Percentiles rank a stretch among this genome's conserved stretches.
Conservation (phyloP, 495 filamentous ascomycete species). For the Trichoderma reesei region DNA sequence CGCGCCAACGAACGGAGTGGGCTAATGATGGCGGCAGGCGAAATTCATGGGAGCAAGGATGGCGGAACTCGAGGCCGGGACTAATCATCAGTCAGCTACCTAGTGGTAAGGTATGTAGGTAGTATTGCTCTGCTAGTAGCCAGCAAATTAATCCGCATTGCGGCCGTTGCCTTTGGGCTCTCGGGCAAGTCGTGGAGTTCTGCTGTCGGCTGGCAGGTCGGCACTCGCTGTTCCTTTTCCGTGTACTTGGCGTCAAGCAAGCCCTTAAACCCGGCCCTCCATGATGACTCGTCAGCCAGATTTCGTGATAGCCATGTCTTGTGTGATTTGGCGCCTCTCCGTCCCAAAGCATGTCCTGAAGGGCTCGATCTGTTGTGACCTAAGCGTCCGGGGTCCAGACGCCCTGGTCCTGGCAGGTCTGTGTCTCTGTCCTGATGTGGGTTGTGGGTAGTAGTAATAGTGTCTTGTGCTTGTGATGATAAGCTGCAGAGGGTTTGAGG, state of each 20-base stretch:
- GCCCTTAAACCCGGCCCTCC: not conserved
- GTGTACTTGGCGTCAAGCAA: not conserved
- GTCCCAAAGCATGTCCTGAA: not conserved
- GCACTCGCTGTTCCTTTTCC: not conserved
- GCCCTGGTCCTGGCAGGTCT: not conserved
- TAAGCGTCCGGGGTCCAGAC: not conserved
- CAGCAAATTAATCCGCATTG: conserved; percentile 3
- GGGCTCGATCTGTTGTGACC: not conserved
- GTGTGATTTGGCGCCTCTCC: not conserved
- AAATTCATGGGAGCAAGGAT: conserved; percentile 1
- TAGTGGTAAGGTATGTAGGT: no score
- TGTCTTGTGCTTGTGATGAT: not conserved
- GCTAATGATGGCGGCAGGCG: not conserved
- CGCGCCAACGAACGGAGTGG: not conserved
- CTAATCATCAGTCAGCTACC: not conserved
- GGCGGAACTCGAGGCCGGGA: not conserved
- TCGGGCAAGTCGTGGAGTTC: not conserved
- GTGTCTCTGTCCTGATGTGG: not conserved
- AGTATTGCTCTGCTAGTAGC: not conserved
- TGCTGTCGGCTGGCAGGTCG: not conserved
- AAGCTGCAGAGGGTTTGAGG: not conserved
- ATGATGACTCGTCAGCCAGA: not conserved
- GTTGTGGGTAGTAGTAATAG: not conserved
- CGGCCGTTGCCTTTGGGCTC: not conserved
- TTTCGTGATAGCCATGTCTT: not conserved